phyloP scores from a whole-genome alignment of 371 early-diverging fungal species.

The Lichtheimia ramosa region DNA sequence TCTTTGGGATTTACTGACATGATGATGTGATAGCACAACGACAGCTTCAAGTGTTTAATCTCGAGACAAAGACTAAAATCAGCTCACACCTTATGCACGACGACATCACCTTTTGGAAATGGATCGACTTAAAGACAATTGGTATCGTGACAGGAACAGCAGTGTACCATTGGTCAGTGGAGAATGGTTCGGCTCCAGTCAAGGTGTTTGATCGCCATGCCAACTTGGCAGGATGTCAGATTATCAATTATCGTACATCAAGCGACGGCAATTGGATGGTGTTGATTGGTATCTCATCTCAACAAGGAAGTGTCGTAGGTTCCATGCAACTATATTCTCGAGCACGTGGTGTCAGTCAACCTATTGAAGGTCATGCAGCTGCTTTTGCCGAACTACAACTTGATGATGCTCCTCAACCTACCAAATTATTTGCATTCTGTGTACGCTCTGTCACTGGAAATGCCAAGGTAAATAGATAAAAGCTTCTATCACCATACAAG shows the following conservation, averaged over 20 bases:
- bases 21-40: conserved; percentile 63
- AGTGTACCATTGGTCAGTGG: conserved; percentile 97
- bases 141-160: conserved; percentile 89
- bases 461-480: conserved; percentile 66
- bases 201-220: conserved; percentile 94
- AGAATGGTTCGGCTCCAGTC: conserved; percentile 81
- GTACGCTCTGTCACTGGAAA: conserved; percentile 74
- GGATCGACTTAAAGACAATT: conserved; percentile 85
- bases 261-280: conserved; percentile 92
- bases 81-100: conserved; percentile 91
- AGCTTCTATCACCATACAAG: not conserved
- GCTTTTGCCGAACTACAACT: conserved; percentile 90
- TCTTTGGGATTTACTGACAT: not conserved
- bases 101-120: conserved; percentile 96
- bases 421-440: conserved; percentile 93
- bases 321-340: conserved; percentile 94
- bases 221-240: conserved; percentile 82
- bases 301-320: conserved; percentile 89
- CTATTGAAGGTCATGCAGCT: conserved; percentile 96
- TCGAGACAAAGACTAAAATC: conserved; percentile 92
- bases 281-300: conserved; percentile 91
- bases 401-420: conserved; percentile 75
- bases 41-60: conserved; percentile 95
- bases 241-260: conserved; percentile 93
- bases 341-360: conserved; percentile 91